phyloP scores from a whole-genome alignment of 768 basidiomycete species.

The Coprinopsis sp. region DNA sequence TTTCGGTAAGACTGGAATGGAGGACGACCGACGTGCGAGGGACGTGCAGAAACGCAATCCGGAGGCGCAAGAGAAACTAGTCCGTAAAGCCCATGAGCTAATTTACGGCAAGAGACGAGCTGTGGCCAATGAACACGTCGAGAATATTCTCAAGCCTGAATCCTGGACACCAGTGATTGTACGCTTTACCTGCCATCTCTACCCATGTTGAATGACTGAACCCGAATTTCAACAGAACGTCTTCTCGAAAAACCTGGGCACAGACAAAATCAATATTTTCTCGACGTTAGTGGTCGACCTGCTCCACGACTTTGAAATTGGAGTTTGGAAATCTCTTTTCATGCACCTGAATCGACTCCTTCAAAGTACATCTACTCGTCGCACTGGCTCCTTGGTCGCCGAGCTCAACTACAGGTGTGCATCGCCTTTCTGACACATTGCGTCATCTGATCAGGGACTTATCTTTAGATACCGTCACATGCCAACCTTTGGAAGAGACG shows the following conservation, averaged over 20 bases:
- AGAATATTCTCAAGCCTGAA: not conserved
- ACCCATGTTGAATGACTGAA: not conserved
- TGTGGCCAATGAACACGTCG: not conserved
- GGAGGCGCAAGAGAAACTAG: not conserved
- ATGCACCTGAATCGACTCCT: slow-evolving; percentile 32
- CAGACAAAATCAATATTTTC: slow-evolving; percentile 22
- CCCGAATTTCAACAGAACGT: slow-evolving; percentile 23
- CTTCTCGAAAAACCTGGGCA: slow-evolving; percentile 19
- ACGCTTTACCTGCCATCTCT: not conserved
- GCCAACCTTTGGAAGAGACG: slow-evolving; percentile 20
- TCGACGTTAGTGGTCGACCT: slow-evolving; percentile 29
- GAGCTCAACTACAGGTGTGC: not conserved
- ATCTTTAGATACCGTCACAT: slow-evolving; percentile 19
- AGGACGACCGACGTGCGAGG: not conserved
- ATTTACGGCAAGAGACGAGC: not conserved
- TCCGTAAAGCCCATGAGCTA: not conserved
- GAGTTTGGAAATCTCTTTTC: slow-evolving; percentile 34
- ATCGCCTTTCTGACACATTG: not conserved
- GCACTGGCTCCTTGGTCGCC: slow-evolving; percentile 15
- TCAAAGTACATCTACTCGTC: slow-evolving; percentile 14
- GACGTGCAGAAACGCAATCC: not conserved
- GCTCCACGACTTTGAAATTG: slow-evolving; percentile 37
- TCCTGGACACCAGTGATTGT: not conserved
- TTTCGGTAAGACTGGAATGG: slow-evolving; percentile 8
- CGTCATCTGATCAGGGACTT: too few relatives aligned